phyloP scores from a whole-genome alignment of 164 flowering plant genomes.

The Vitis labrusca region DNA sequence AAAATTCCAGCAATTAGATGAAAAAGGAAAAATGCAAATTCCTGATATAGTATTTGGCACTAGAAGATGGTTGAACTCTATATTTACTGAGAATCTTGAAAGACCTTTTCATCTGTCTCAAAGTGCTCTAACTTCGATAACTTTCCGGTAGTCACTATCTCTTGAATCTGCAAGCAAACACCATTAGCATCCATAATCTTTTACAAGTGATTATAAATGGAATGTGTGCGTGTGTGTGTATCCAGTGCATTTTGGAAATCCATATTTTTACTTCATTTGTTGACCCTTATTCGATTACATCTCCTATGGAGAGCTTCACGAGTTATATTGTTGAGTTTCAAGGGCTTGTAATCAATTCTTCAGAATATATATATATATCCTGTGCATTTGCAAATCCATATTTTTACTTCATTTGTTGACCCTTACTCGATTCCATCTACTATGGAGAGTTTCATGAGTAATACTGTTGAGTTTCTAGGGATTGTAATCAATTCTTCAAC shows the following conservation, averaged over 20 bases:
- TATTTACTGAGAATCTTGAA: slow-evolving; percentile 9
- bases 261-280: no score
- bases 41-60: slow-evolving; percentile 1
- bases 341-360: background rate
- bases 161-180: slow-evolving; percentile 73
- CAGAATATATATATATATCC: background rate
- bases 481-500: background rate
- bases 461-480: background rate
- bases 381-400: no score
- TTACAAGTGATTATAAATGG: background rate
- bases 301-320: no score
- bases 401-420: no score
- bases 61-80: background rate
- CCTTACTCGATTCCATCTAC: no score
- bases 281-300: no score
- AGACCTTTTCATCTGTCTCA: slow-evolving; percentile 91
- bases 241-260: no score
- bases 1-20: background rate
- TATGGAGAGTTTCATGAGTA: no score
- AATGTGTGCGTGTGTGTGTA: background rate
- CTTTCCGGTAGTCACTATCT: slow-evolving; percentile 89
- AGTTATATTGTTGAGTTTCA: background rate
- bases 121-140: slow-evolving; percentile 94
- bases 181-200: slow-evolving; percentile 1
- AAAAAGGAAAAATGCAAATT: background rate